phyloP scores from a whole-genome alignment of 2,329 filamentous ascomycete species.

The Alternaria atra region DNA sequence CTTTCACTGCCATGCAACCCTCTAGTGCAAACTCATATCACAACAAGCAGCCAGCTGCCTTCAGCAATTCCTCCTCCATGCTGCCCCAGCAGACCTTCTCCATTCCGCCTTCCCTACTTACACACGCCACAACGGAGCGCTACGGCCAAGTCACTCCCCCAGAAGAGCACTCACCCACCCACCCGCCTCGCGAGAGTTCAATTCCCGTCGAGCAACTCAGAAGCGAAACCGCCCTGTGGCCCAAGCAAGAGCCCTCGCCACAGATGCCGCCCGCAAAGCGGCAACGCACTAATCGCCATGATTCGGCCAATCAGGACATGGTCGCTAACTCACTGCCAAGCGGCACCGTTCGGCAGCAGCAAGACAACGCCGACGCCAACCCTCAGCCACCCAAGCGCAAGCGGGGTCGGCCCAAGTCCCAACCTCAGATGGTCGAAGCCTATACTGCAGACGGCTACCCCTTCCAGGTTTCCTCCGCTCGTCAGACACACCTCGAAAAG shows the following conservation, averaged over 20 bases:
- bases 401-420: slow-evolving; percentile 48
- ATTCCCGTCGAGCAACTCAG: slow-evolving; percentile 41
- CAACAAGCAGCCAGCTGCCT: slow-evolving; percentile 35
- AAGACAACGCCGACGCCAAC: slow-evolving; percentile 22
- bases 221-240: slow-evolving; percentile 39
- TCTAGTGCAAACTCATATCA: slow-evolving; percentile 17
- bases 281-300: slow-evolving; percentile 35
- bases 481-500: slow-evolving; percentile 64
- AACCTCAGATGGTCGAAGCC: slow-evolving; percentile 43
- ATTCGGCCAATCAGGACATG: slow-evolving; percentile 20
- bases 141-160: slow-evolving; percentile 50
- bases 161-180: slow-evolving; percentile 44
- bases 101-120: slow-evolving; percentile 42
- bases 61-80: slow-evolving; percentile 20
- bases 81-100: slow-evolving; percentile 27
- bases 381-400: slow-evolving; percentile 48
- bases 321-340: slow-evolving; percentile 3
- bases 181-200: slow-evolving; percentile 27
- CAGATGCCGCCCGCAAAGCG: slow-evolving; percentile 32
- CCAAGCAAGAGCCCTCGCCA: slow-evolving; percentile 19
- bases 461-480: slow-evolving; percentile 46
- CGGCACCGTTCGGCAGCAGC: slow-evolving; percentile 17
- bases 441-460: slow-evolving; percentile 46
- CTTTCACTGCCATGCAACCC: slow-evolving; percentile 38
- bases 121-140: slow-evolving; percentile 39